phyloP scores from a whole-genome alignment of 345 rosid genomes.

The Populus nigra region DNA sequence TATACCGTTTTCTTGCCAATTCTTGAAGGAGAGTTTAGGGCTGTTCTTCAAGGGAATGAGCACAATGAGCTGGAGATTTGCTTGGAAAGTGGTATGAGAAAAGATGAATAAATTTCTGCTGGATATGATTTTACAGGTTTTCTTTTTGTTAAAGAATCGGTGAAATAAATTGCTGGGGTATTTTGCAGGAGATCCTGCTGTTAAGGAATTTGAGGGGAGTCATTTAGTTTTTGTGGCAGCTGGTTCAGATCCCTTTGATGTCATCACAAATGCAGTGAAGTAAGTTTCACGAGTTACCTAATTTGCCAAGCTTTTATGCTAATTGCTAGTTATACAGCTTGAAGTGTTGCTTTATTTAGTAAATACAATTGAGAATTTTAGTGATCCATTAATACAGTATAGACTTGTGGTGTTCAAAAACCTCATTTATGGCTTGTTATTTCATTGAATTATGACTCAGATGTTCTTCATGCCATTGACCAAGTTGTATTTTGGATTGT shows the following conservation, averaged over 20 bases:
- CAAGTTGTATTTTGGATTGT: conserved; percentile 4
- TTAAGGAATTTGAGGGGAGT: conserved; percentile 51
- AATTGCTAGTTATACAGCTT: no score
- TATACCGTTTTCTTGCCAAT: conserved; percentile 56
- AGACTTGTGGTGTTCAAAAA: background rate
- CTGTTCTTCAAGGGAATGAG: conserved; percentile 64
- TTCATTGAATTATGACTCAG: background rate
- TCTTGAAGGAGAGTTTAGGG: conserved; percentile 67
- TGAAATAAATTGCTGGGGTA: background rate
- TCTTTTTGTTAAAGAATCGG: background rate
- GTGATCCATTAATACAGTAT: background rate
- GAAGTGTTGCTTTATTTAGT: no score
- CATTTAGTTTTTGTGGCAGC: conserved; percentile 58
- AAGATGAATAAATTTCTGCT: background rate
- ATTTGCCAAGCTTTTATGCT: no score
- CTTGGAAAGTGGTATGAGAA: conserved; percentile 55
- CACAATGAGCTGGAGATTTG: conserved; percentile 58
- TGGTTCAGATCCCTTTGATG: conserved; percentile 60
- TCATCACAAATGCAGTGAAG: conserved; percentile 59
- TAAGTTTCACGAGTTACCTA: conserved; percentile 20
- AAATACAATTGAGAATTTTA: no score
- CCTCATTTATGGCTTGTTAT: background rate
- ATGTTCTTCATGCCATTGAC: background rate
- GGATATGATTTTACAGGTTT: background rate
- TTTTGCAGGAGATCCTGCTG: conserved; percentile 58